Conservation (phyloP, 2,329 filamentous ascomycete species). For the Sporothrix variecibatus region DNA sequence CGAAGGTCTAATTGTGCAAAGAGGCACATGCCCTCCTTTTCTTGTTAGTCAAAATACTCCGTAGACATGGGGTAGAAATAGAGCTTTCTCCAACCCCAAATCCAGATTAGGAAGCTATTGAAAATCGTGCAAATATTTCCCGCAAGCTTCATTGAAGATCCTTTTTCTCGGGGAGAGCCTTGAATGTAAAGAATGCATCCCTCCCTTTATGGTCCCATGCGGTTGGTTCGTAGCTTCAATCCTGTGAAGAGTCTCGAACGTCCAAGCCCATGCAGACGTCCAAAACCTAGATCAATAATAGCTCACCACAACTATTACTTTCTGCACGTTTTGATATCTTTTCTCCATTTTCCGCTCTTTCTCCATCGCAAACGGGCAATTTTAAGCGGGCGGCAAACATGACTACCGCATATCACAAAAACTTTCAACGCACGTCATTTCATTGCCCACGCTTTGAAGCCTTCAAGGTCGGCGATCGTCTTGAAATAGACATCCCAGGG, state of each 20-base stretch:
- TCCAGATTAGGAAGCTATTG: neutral
- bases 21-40: neutral
- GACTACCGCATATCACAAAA: neutral
- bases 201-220: neutral
- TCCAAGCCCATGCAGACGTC: neutral
- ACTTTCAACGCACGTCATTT: neutral
- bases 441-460: neutral
- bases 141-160: neutral
- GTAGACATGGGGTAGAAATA: neutral
- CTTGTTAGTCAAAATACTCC: neutral
- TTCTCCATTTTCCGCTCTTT: neutral
- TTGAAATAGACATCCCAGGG: neutral
- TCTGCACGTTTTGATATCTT: neutral
- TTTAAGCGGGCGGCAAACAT: slow-evolving; percentile 16
- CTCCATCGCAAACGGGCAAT: neutral
- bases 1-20: neutral
- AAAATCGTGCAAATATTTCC: neutral
- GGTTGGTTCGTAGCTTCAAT: neutral
- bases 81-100: neutral
- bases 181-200: neutral
- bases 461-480: neutral
- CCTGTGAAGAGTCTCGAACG: neutral
- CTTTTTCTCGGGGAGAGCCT: neutral
- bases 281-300: neutral
- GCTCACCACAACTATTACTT: slow-evolving; percentile 5